phyloP scores from a whole-genome alignment of 164 flowering plant genomes.

The Litsea cubeba region DNA sequence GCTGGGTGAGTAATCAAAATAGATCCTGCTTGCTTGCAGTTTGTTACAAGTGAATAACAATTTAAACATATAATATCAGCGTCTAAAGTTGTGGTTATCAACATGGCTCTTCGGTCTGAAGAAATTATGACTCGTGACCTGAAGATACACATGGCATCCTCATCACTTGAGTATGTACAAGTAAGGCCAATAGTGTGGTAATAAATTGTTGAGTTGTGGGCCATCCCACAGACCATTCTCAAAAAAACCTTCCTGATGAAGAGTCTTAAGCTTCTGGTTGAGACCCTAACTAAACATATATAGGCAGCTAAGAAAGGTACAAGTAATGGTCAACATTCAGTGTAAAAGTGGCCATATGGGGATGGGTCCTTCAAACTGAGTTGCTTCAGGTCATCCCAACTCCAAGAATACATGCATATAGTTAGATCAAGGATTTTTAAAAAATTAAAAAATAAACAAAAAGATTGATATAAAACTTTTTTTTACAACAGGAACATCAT shows the following conservation, averaged over 20 bases:
- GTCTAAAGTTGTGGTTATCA: neutral
- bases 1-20: slow-evolving; percentile 12
- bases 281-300: neutral
- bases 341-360: neutral
- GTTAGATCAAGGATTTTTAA: neutral
- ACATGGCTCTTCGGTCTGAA: neutral
- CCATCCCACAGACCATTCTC: neutral
- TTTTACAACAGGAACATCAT: neutral
- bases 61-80: neutral
- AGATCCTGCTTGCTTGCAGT: slow-evolving; percentile 18
- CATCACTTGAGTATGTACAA: neutral
- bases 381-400: neutral
- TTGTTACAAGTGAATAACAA: slow-evolving; percentile 2
- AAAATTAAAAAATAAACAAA: too few species aligned
- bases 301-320: neutral
- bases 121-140: too few species aligned
- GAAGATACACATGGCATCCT: neutral
- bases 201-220: neutral
- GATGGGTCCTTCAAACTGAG: neutral
- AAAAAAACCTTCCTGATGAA: neutral
- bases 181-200: too few species aligned
- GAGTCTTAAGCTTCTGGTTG: neutral
- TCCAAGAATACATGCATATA: neutral
- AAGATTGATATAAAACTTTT: neutral
- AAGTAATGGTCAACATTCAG: neutral